Conservation (phyloP, 1,284 basidiomycete genomes). For the Austroboletus niveus region DNA sequence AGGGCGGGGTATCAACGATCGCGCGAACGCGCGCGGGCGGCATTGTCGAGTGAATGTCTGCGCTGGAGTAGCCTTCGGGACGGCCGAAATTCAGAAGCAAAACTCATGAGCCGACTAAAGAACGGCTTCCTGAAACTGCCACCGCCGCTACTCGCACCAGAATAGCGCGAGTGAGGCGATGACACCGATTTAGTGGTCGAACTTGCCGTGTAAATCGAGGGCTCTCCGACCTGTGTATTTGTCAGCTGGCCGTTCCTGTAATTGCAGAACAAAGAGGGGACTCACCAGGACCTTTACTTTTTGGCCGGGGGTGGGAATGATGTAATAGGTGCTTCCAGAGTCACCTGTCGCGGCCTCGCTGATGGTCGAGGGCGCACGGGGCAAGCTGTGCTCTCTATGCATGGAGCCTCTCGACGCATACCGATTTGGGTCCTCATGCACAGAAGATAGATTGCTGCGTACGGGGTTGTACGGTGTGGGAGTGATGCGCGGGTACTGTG, state of each 20-base stretch:
- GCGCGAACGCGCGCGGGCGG: constrained; percentile 16
- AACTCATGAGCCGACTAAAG: constrained; percentile 46
- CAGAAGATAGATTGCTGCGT: constrained; percentile 32
- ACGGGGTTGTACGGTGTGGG: constrained; percentile 38
- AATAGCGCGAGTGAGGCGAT: constrained; percentile 38
- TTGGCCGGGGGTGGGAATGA: constrained; percentile 62
- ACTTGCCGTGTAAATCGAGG: constrained; percentile 50
- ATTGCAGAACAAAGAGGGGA: constrained; percentile 15
- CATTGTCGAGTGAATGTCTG: constrained; percentile 44
- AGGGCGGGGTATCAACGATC: constrained; percentile 14
- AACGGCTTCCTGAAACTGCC: constrained; percentile 44
- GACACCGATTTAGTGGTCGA: constrained; percentile 49
- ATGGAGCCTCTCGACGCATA: constrained; percentile 30
- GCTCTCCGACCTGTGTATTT: constrained; percentile 39
- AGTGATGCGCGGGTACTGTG: constrained; percentile 34
- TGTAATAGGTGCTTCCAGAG: constrained; percentile 70
- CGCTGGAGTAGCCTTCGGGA: constrained; percentile 35
- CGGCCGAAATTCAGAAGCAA: constrained; percentile 41
- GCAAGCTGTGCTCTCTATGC: constrained; percentile 24
- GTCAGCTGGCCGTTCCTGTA: background rate
- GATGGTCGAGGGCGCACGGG: constrained; percentile 30
- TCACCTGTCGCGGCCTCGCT: constrained; percentile 47
- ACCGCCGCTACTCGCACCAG: constrained; percentile 24
- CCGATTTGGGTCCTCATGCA: constrained; percentile 30
- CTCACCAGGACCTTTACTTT: constrained; percentile 71